Evolutionary conservation across 1,139 yeast genomes (phyloP), one percentile per base, ranked within the genome.

Genomic region (Kodamaea arcana): DNA sequence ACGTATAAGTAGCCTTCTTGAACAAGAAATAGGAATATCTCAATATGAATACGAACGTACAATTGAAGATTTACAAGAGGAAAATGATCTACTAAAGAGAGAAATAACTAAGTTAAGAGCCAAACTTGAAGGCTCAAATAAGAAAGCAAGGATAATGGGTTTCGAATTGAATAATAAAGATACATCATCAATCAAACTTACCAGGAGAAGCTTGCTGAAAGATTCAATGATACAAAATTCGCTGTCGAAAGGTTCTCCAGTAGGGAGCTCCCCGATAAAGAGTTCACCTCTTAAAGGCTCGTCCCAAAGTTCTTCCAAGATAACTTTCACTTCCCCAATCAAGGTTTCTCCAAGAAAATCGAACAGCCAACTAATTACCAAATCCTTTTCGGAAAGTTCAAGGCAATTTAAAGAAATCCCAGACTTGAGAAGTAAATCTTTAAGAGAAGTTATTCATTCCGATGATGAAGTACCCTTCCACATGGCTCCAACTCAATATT

Each of bases 401-500:
- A 31, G 32, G 31, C 18, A 32, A 3, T 16, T 43, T 28, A 38
- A 31, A 15, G 38, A 40, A 25, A 41, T 43, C 18, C 48, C 47
- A 9, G 26, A 38, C 4, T 37, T 44, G n/a, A 35, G 48, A 14
- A 45, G 48, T 33, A 41, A 36, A 17, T 43, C 47, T 15, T 27
- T 43, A 37, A 27, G 35, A 16, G 23, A 17, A 18, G 29, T 14
- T 6, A 31, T 27, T 4, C 18, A 28, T 12, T 24, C 34, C n/a
- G 35, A 31, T 10, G 34, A 35, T 3, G 47, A 41, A 14, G 29
- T 32, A 13, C 35, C 41, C 1, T 42, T 45, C 28, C 39, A 45
- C 27, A 41, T 39, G 41, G 27, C 43, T 4, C 45, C 51, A 3
- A 46, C 51, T 3, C 51, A 46, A 32, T 46, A 47, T 18, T 44